Evolutionary conservation across 371 early-diverging fungal genomes (phyloP).

Genomic region (Mucor piriformis): DNA sequence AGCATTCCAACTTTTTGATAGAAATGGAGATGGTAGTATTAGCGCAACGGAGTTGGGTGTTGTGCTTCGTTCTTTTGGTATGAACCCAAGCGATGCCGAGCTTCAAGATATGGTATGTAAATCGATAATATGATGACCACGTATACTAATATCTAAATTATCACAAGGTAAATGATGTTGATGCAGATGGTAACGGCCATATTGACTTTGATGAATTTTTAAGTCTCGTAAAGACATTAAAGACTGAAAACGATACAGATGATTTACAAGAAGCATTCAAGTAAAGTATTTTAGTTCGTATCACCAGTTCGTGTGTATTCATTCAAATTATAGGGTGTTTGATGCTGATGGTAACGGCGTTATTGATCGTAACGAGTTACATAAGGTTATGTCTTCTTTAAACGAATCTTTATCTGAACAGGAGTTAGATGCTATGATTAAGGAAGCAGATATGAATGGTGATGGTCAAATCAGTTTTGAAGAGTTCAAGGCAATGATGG

Average conservation of each 20-base stretch:
- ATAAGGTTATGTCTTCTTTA: slow-evolving; percentile 49
- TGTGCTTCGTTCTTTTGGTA: slow-evolving; percentile 49
- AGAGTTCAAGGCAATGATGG: slow-evolving; percentile 64
- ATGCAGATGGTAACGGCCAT: slow-evolving; percentile 90
- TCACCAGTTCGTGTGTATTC: not conserved
- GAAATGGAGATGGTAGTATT: slow-evolving; percentile 48
- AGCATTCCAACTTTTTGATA: slow-evolving; percentile 53
- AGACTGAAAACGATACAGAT: slow-evolving; percentile 41
- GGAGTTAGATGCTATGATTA: slow-evolving; percentile 71
- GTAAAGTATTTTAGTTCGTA: slow-evolving; percentile 50
- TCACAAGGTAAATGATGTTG: slow-evolving; percentile 85
- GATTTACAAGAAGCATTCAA: slow-evolving; percentile 50
- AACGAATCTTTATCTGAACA: slow-evolving; percentile 62
- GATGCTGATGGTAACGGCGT: slow-evolving; percentile 91
- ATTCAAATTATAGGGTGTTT: slow-evolving; percentile 13
- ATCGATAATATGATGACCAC: not conserved
- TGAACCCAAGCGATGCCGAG: slow-evolving; percentile 80
- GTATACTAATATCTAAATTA: slow-evolving; percentile 48
- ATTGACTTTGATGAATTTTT: slow-evolving; percentile 93
- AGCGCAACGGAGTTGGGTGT: slow-evolving; percentile 43
- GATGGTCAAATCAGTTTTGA: slow-evolving; percentile 49
- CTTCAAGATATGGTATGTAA: slow-evolving; percentile 67
- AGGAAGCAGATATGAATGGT: slow-evolving; percentile 55
- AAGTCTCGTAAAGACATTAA: slow-evolving; percentile 78
- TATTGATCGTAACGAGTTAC: slow-evolving; percentile 90